Conservation (phyloP, 1,284 basidiomycete species). For the Chiua sp. region DNA sequence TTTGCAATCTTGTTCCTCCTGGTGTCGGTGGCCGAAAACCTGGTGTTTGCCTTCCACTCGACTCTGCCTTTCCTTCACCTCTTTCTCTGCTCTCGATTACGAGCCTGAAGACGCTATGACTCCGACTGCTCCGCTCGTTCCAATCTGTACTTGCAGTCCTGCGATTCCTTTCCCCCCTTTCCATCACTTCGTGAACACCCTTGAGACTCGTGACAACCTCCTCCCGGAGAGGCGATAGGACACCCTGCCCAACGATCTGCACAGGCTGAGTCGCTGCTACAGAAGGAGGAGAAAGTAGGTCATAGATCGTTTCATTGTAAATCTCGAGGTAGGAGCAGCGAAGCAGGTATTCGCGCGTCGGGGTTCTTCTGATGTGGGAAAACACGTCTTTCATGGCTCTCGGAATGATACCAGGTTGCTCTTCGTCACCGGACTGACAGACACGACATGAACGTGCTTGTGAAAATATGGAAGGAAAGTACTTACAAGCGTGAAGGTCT, state of each 20-base stretch:
- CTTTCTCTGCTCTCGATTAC: constrained; percentile 84
- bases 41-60: constrained; percentile 59
- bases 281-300: constrained; percentile 77
- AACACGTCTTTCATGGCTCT: constrained; percentile 90
- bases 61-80: constrained; percentile 48
- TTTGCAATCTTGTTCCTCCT: constrained; percentile 69
- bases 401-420: constrained; percentile 94
- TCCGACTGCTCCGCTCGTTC: constrained; percentile 93
- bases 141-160: constrained; percentile 96
- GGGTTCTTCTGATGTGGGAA: constrained; percentile 71
- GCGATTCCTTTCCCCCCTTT: constrained; percentile 86
- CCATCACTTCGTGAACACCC: constrained; percentile 84
- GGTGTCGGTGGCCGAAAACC: constrained; percentile 65
- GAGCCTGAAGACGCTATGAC: constrained; percentile 92
- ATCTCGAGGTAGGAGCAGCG: constrained; percentile 96
- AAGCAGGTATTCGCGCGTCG: constrained; percentile 89
- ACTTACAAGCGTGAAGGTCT: constrained; percentile 87
- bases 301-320: constrained; percentile 94
- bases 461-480: not conserved
- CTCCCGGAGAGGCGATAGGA: constrained; percentile 80
- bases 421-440: constrained; percentile 61
- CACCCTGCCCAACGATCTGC: constrained; percentile 68
- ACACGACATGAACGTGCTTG: not conserved
- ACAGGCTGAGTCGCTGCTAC: constrained; percentile 69
- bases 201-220: constrained; percentile 93